A percentile compares a stretch with the other conserved stretches of the same genome.
Evolutionary conservation across 1,284 basidiomycete genomes (phyloP).

Genomic region (Leccinum subfulvum): DNA sequence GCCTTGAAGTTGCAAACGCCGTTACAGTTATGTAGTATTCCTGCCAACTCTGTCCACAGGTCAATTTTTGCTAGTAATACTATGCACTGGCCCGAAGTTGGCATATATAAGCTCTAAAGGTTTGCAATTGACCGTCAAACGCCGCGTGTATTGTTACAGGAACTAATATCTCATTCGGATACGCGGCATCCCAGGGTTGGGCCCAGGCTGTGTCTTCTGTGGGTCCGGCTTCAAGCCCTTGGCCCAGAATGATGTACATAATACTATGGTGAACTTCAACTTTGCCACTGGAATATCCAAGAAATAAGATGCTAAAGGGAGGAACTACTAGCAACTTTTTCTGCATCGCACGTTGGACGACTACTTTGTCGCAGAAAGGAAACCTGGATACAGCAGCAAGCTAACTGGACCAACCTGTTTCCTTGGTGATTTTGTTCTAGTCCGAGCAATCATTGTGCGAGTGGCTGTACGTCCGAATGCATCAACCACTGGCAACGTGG

Average conservation of each 20-base stretch:
- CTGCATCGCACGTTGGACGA: not conserved
- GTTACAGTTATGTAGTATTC: too few species aligned
- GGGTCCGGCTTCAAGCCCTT: not conserved
- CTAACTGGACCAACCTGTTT: not conserved
- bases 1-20: too few species aligned
- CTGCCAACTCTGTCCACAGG: too few species aligned
- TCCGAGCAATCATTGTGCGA: not conserved
- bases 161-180: not conserved
- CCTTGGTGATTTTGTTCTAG: not conserved
- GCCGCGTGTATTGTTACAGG: not conserved
- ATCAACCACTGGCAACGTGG: not conserved
- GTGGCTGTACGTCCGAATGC: not conserved
- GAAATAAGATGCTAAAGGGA: not conserved
- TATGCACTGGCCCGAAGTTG: too few species aligned
- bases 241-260: not conserved
- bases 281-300: not conserved
- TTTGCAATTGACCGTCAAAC: not conserved
- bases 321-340: not conserved
- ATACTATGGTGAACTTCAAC: not conserved
- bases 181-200: not conserved
- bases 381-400: not conserved
- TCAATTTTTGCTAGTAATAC: too few species aligned
- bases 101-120: too few species aligned
- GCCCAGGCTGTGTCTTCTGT: not conserved
- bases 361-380: not conserved